Conservation (phyloP, 495 filamentous ascomycete species). For the Penicillium lividum region DNA sequence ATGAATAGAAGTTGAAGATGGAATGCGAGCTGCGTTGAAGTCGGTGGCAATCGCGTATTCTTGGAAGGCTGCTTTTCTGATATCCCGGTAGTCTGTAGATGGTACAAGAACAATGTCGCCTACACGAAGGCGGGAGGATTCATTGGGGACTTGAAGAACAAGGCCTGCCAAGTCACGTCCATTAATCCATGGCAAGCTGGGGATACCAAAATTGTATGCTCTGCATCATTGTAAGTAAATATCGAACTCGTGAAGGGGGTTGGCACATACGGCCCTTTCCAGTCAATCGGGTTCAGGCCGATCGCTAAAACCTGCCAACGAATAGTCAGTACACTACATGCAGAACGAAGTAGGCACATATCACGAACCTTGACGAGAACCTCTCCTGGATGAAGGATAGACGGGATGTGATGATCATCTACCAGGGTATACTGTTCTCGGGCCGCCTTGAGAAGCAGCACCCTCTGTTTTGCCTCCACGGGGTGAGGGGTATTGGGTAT, state of each 20-base stretch:
- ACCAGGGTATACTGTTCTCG: slow-evolving; percentile 45
- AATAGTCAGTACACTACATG: slow-evolving; percentile 3
- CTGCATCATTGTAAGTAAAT: slow-evolving; percentile 16
- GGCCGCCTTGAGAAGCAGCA: slow-evolving; percentile 36
- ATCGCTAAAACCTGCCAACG: slow-evolving; percentile 48
- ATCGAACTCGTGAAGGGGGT: background rate
- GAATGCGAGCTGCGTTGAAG: slow-evolving; percentile 63
- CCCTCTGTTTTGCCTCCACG: slow-evolving; percentile 28
- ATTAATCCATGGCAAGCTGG: slow-evolving; percentile 64
- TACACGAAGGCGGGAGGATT: slow-evolving; percentile 45
- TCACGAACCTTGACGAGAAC: slow-evolving; percentile 52
- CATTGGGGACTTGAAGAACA: slow-evolving; percentile 49
- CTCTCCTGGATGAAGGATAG: slow-evolving; percentile 45
- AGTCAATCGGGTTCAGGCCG: slow-evolving; percentile 72
- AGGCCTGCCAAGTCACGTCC: slow-evolving; percentile 64
- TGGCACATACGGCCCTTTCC: slow-evolving; percentile 64
- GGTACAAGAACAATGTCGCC: slow-evolving; percentile 63
- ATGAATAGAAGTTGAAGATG: slow-evolving; percentile 45
- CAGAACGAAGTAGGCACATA: slow-evolving; percentile 15
- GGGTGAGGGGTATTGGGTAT: no score
- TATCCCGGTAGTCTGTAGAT: slow-evolving; percentile 71
- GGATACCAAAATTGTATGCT: slow-evolving; percentile 67
- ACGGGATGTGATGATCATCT: slow-evolving; percentile 51
- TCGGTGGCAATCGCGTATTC: slow-evolving; percentile 64
- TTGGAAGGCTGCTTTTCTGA: slow-evolving; percentile 68